phyloP scores from a whole-genome alignment of 2,329 filamentous ascomycete species.

The Phialemoniopsis sp. region DNA sequence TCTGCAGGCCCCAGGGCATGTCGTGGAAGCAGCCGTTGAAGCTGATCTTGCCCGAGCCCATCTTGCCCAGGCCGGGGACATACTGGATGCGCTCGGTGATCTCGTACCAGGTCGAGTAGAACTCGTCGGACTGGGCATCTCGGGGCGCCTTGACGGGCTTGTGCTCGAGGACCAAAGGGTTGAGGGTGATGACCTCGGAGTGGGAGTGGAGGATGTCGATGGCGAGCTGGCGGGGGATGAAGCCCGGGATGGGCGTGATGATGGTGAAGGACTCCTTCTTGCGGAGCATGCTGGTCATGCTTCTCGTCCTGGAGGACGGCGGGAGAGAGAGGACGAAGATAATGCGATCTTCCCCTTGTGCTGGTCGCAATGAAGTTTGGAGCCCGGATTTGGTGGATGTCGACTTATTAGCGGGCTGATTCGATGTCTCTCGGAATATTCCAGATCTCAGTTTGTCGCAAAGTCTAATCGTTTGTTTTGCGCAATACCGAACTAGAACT shows the following conservation, averaged over 20 bases:
- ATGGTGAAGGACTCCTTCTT: constrained; percentile 65
- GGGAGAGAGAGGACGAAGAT: too few relatives aligned
- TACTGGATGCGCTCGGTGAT: constrained; percentile 67
- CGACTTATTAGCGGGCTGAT: too few relatives aligned
- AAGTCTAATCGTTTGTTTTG: too few relatives aligned
- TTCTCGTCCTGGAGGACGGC: too few relatives aligned
- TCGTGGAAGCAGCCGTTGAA: constrained; percentile 72
- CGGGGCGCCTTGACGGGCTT: constrained; percentile 63
- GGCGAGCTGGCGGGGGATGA: constrained; percentile 67
- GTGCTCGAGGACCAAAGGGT: constrained; percentile 62
- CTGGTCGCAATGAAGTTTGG: too few relatives aligned
- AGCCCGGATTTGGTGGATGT: too few relatives aligned
- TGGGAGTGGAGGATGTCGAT: constrained; percentile 70
- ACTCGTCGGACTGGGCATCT: constrained; percentile 65
- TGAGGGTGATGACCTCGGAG: constrained; percentile 66
- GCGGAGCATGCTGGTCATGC: constrained; percentile 44
- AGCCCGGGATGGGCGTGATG: constrained; percentile 65
- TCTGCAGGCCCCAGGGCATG: constrained; percentile 68
- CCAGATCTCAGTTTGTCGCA: too few relatives aligned
- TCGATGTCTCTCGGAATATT: too few relatives aligned
- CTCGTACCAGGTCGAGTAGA: constrained; percentile 71
- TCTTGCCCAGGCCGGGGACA: constrained; percentile 60
- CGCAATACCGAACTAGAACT: too few relatives aligned
- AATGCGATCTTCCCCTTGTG: too few relatives aligned
- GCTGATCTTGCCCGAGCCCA: constrained; percentile 60